These are phyloP conservation scores for Trichomonascaceae sp. DNA, from an alignment of 1,139 yeast species.

Conservation along the genomic window DNA sequence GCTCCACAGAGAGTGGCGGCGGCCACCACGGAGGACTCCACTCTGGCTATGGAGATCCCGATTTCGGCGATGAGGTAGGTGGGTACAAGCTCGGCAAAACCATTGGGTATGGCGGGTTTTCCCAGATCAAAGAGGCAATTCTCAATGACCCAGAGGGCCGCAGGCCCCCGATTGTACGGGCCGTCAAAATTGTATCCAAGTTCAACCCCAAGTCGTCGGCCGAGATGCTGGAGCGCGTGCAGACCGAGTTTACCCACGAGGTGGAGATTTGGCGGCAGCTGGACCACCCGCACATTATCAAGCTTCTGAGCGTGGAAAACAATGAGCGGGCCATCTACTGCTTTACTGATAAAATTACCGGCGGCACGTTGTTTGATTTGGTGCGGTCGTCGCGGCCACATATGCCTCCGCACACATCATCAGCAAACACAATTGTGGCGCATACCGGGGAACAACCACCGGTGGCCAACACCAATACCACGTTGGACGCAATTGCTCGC, in stretches of 20 bases:
- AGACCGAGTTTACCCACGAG: slow-evolving; percentile 52
- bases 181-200: slow-evolving; percentile 61
- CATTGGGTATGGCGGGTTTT: slow-evolving; percentile 92
- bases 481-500: slow-evolving; percentile 12
- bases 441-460: slow-evolving; percentile 1
- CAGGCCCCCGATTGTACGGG: slow-evolving; percentile 33
- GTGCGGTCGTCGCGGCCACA: slow-evolving; percentile 35
- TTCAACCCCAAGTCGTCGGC: slow-evolving; percentile 9
- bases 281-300: slow-evolving; percentile 51
- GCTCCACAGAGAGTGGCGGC: slow-evolving; percentile 8
- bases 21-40: neutral
- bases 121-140: slow-evolving; percentile 67
- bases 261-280: slow-evolving; percentile 61
- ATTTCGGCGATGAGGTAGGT: slow-evolving; percentile 39
- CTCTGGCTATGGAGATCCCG: slow-evolving; percentile 19
- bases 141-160: slow-evolving; percentile 25
- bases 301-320: slow-evolving; percentile 48
- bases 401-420: neutral
- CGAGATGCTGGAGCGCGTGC: slow-evolving; percentile 24
- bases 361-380: slow-evolving; percentile 73
- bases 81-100: slow-evolving; percentile 42
- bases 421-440: slow-evolving; percentile 6
- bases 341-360: slow-evolving; percentile 54
- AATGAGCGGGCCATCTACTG: slow-evolving; percentile 56
- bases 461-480: slow-evolving; percentile 1